Evolutionary conservation across 2,329 filamentous ascomycete species (phyloP).

Genomic region (Plenodomus biglobosus): DNA sequence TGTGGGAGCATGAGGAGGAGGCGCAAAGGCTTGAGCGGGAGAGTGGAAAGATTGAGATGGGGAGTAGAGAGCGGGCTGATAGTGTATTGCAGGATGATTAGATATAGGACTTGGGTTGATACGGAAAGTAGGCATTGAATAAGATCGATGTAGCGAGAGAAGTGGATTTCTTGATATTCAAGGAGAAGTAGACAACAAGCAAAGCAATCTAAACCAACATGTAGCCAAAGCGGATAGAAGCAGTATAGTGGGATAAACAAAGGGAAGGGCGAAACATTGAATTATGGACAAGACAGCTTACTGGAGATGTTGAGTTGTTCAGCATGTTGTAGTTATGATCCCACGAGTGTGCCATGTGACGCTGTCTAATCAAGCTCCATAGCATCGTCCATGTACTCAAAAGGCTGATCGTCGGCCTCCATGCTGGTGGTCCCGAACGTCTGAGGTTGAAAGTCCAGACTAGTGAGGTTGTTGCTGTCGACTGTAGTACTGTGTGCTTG

Average conservation of each 20-base stretch:
- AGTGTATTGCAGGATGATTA: conserved; percentile 33
- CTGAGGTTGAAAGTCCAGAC: conserved; percentile 25
- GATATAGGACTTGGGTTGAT: conserved; percentile 18
- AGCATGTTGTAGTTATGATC: neutral
- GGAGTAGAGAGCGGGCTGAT: conserved; percentile 32
- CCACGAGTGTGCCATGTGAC: no score
- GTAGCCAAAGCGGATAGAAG: no score
- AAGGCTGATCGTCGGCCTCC: conserved; percentile 28
- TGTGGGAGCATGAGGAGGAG: neutral
- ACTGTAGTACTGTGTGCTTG: conserved; percentile 9
- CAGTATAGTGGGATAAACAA: no score
- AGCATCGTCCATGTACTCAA: conserved; percentile 40
- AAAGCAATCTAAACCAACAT: no score
- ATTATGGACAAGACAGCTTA: neutral
- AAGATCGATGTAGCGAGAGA: conserved; percentile 10
- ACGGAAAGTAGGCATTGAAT: conserved; percentile 26
- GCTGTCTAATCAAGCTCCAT: conserved; percentile 38
- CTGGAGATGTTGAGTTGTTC: neutral
- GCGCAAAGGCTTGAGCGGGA: conserved; percentile 1
- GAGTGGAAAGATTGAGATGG: neutral
- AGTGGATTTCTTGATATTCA: conserved; percentile 23
- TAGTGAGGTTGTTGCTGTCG: conserved; percentile 14
- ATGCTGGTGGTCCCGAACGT: conserved; percentile 8
- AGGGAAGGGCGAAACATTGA: no score
- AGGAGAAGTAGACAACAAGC: conserved; percentile 15